Evolutionary conservation across 2,329 filamentous ascomycete species (phyloP).

Genomic region (Colletotrichum godetiae): DNA sequence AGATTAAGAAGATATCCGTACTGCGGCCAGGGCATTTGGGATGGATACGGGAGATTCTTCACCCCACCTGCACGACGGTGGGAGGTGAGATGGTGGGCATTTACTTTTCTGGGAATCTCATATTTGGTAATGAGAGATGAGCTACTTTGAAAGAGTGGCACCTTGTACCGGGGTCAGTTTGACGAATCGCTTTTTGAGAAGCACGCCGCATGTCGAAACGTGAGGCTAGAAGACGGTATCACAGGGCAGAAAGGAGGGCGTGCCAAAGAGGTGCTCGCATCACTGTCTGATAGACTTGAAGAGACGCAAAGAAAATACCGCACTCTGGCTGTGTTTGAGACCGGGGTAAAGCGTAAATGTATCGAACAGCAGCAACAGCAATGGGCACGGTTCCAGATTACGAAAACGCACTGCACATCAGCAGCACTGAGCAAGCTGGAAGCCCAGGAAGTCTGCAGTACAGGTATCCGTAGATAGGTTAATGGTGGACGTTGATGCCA

Average conservation of each 20-base stretch:
- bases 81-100: conserved; percentile 6
- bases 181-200: too few species aligned
- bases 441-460: too few species aligned
- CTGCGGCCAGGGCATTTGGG: too few species aligned
- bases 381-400: background rate
- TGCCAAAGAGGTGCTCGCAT: background rate
- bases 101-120: conserved; percentile 2
- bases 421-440: too few species aligned
- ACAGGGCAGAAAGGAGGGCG: background rate
- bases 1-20: too few species aligned
- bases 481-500: background rate
- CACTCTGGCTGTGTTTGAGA: background rate
- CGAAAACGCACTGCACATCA: too few species aligned
- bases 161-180: too few species aligned
- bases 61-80: background rate
- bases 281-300: background rate
- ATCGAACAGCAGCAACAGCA: background rate
- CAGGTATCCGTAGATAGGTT: too few species aligned
- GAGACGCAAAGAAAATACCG: background rate
- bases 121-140: background rate
- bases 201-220: background rate
- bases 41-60: background rate
- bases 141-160: background rate
- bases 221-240: background rate
- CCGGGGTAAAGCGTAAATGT: background rate